A percentile compares a stretch with the other conserved stretches of the same genome.
These are phyloP conservation scores for Colletotrichum orbiculare DNA, from an alignment of 2,329 filamentous ascomycete species.

Conservation along the genomic window DNA sequence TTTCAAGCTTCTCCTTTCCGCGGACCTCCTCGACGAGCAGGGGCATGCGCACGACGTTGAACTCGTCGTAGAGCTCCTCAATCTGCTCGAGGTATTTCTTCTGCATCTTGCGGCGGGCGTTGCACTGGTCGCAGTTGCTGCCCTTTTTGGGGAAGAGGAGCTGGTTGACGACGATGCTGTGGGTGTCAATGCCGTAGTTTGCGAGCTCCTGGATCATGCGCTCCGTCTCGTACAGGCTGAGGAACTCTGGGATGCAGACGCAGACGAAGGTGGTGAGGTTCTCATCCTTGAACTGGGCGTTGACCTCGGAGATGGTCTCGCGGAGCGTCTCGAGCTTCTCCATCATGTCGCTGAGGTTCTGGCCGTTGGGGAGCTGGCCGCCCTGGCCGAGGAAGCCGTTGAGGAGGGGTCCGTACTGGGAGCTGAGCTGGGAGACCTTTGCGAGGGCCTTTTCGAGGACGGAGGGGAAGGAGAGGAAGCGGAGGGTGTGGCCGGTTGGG, in stretches of 20 bases:
- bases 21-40: constrained; percentile 94
- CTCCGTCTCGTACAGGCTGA: constrained; percentile 97
- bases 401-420: constrained; percentile 94
- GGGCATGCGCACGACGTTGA: constrained; percentile 99
- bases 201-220: constrained; percentile 99
- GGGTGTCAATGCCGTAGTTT: constrained; percentile 93
- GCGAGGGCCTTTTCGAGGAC: constrained; percentile 98
- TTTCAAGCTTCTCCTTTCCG: constrained; percentile 93
- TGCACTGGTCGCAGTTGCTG: constrained; percentile 94
- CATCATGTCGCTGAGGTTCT: constrained; percentile 91
- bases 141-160: constrained; percentile 89
- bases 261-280: constrained; percentile 97
- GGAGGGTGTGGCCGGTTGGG: constrained; percentile 96
- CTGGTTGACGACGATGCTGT: constrained; percentile 98
- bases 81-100: constrained; percentile 99
- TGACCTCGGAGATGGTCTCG: constrained; percentile 94
- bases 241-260: constrained; percentile 97
- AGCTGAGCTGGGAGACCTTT: constrained; percentile 93
- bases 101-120: constrained; percentile 95
- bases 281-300: constrained; percentile 97
- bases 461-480: constrained; percentile 97
- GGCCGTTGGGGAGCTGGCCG: constrained; percentile 83
- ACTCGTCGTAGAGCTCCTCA: constrained; percentile 97
- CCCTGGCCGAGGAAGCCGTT: constrained; percentile 90
- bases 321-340: constrained; percentile 94